These are phyloP conservation scores for Hyparrhenia diplandra DNA, from an alignment of 176 grass and related monocot species.

Conservation along the genomic window DNA sequence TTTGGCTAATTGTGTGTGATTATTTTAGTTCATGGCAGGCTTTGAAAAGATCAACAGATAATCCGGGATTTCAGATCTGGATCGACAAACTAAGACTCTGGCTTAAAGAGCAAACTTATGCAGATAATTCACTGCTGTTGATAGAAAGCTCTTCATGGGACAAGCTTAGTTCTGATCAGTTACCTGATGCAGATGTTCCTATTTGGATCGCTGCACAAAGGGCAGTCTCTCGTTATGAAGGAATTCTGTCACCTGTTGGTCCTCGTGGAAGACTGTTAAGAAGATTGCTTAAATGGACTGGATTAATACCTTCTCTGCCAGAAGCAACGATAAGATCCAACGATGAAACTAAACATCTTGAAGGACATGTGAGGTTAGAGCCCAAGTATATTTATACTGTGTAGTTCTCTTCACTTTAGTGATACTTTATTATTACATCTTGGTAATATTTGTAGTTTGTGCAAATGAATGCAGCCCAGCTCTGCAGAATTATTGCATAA, in stretches of 20 bases:
- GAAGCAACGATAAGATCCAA: constrained; percentile 54
- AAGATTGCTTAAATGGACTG: constrained; percentile 82
- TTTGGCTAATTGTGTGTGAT: constrained; percentile 50
- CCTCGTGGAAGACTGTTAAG: constrained; percentile 87
- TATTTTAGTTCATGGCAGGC: constrained; percentile 64
- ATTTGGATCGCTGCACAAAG: constrained; percentile 90
- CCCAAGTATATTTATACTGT: not conserved
- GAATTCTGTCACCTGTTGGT: constrained; percentile 73
- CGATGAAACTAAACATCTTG: constrained; percentile 47
- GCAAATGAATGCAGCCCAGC: not conserved
- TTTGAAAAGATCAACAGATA: constrained; percentile 69
- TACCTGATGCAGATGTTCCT: constrained; percentile 62
- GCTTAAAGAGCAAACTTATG: constrained; percentile 76
- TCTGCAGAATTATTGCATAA: not conserved
- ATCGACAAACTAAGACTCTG: constrained; percentile 77
- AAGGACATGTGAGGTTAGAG: constrained; percentile 67
- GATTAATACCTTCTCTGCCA: constrained; percentile 73
- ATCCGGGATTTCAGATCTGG: constrained; percentile 67
- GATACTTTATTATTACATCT: not conserved
- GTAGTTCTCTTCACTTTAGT: not conserved
- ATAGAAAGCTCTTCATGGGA: constrained; percentile 46
- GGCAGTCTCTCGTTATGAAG: constrained; percentile 82
- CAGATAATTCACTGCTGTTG: constrained; percentile 41
- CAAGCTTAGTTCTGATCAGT: constrained; percentile 37
- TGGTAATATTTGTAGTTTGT: not conserved